Conservation (phyloP, 352 stramenopile species). For the Blastocystis sp. region DNA sequence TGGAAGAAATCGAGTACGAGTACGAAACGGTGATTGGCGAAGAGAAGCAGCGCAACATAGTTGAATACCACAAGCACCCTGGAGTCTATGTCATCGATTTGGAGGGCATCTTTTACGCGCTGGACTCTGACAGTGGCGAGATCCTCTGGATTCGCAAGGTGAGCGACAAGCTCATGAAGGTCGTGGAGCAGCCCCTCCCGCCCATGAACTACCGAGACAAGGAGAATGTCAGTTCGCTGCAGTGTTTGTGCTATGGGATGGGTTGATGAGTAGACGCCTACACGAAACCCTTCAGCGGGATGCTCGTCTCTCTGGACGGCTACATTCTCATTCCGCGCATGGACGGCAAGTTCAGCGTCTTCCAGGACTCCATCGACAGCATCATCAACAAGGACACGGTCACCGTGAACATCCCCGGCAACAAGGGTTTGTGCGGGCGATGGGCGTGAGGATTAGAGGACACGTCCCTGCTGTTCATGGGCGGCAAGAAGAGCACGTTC, state of each 20-base stretch:
- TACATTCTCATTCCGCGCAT: conserved; percentile 58
- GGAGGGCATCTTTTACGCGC: conserved; percentile 36
- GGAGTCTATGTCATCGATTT: conserved; percentile 49
- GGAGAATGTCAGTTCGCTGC: conserved; percentile 17
- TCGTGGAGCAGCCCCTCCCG: background rate
- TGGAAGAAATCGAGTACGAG: conserved; percentile 51
- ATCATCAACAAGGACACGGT: conserved; percentile 48
- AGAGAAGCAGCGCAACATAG: background rate
- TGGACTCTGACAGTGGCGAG: conserved; percentile 32
- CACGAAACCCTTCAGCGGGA: conserved; percentile 17
- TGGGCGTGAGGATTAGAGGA: background rate
- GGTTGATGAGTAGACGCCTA: background rate
- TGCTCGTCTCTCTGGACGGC: conserved; percentile 38
- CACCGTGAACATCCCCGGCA: background rate
- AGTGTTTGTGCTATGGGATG: background rate
- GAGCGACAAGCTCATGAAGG: conserved; percentile 36
- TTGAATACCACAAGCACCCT: conserved; percentile 30
- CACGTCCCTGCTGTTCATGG: conserved; percentile 33
- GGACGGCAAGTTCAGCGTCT: conserved; percentile 50
- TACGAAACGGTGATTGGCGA: conserved; percentile 29
- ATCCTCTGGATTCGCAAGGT: conserved; percentile 38
- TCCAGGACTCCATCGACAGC: conserved; percentile 52
- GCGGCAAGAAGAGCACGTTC: conserved; percentile 43
- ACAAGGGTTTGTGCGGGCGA: background rate
- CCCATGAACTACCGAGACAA: background rate